Percentiles rank a stretch among this genome's conserved stretches.
These are phyloP conservation scores for Flammula alnicola DNA, from an alignment of 1,284 basidiomycete species.

Conservation along the genomic window DNA sequence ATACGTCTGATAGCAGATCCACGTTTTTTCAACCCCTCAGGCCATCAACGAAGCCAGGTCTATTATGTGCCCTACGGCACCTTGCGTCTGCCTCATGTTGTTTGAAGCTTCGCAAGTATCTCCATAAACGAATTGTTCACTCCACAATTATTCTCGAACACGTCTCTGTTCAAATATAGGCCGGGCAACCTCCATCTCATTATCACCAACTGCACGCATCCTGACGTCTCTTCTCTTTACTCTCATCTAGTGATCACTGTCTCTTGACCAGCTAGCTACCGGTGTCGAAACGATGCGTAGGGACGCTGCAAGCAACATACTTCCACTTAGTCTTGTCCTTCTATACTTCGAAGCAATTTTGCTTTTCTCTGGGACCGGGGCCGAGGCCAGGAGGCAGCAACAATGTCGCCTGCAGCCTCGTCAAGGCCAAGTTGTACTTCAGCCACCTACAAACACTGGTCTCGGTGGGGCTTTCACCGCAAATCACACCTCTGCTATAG, in stretches of 20 bases:
- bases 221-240: not conserved
- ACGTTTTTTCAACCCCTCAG: too few relatives aligned
- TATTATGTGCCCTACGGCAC: too few relatives aligned
- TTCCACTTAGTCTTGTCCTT: slow-evolving; percentile 13
- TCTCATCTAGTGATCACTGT: slow-evolving; percentile 1
- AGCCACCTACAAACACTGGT: slow-evolving; percentile 18
- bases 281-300: slow-evolving; percentile 16
- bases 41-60: too few relatives aligned
- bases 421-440: slow-evolving; percentile 17
- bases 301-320: slow-evolving; percentile 3
- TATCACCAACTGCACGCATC: not conserved
- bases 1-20: too few relatives aligned
- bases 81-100: too few relatives aligned
- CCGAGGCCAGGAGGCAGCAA: slow-evolving; percentile 22
- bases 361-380: slow-evolving; percentile 10
- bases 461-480: slow-evolving; percentile 2
- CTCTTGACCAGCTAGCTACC: not conserved
- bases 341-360: slow-evolving; percentile 18
- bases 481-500: slow-evolving; percentile 2
- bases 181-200: too few relatives aligned
- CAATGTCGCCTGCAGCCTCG: slow-evolving; percentile 24
- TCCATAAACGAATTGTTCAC: too few relatives aligned
- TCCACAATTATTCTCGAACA: too few relatives aligned
- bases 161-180: too few relatives aligned
- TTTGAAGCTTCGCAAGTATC: too few relatives aligned